phyloP scores from a whole-genome alignment of 495 filamentous ascomycete genomes.

The Talaromyces ruber region DNA sequence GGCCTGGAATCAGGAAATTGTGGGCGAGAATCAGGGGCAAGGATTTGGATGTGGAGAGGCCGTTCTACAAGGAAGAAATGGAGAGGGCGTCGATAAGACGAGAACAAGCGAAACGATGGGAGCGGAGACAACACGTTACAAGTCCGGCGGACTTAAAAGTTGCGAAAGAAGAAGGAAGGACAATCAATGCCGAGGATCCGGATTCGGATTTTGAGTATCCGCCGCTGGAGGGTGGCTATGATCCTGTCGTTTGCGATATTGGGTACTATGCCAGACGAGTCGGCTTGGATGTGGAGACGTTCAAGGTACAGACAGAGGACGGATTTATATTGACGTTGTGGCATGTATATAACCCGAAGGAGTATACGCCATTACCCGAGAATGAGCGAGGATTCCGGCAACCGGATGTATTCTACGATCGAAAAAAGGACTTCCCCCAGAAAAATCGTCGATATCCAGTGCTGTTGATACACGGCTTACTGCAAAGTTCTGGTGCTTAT shows the following conservation, averaged over 20 bases:
- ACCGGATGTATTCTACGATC: conserved; percentile 22
- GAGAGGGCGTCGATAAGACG: conserved; percentile 41
- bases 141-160: conserved; percentile 5
- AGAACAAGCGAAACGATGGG: conserved; percentile 54
- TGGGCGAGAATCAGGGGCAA: conserved; percentile 42
- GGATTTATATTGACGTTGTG: conserved; percentile 84
- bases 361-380: conserved; percentile 46
- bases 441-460: conserved; percentile 70
- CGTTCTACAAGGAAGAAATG: conserved; percentile 66
- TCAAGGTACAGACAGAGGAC: conserved; percentile 86
- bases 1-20: conserved; percentile 29
- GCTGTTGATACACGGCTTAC: conserved; percentile 77
- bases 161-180: background rate
- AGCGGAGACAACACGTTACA: conserved; percentile 24
- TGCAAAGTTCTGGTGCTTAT: conserved; percentile 83
- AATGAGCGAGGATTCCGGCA: conserved; percentile 25
- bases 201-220: conserved; percentile 45
- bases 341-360: conserved; percentile 82
- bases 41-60: conserved; percentile 49
- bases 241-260: conserved; percentile 69
- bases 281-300: conserved; percentile 77
- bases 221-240: conserved; percentile 70
- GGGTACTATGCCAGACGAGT: conserved; percentile 84
- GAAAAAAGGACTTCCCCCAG: conserved; percentile 7
- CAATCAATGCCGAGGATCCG: conserved; percentile 9